Base-by-base conservation (phyloP, 768 basidiomycete genomes). In the Ephemerocybe angulata region DNA sequence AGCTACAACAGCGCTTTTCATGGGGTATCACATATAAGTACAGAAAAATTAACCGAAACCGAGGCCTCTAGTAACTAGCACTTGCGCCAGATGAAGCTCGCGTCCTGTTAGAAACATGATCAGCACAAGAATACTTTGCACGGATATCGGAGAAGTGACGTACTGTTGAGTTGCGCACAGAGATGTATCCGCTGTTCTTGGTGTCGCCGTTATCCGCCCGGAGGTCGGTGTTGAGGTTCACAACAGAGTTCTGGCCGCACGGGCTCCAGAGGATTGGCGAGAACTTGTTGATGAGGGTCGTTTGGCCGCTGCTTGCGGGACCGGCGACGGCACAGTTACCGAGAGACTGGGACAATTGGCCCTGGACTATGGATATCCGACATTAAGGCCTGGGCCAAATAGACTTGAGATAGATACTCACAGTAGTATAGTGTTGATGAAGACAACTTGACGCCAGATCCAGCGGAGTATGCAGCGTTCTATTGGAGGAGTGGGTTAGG, bases 261-360 rank as follows among this genome's bases (percentile, higher is more conserved):
- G 62, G 55, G 35, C 64, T 63, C 64, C 64, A 65, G 30, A 62
- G n/a, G 27, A 54, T 19, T 12, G 58, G 55, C 8, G 53, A 55
- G 48, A 57, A 61, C 19, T 50, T 37, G 31, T 49, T 50, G 21
- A 57, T 33, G 24, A 62, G 42, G 12, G 40, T 48, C 12, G 29
- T 51, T 31, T 47, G 33, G 55, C 60, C 52, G 35, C 37, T 40
- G 50, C 51, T 58, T 31, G 59, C 61, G 0, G 62, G 61, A 2
- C 62, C 63, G 11, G 54, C 31, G 21, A 61, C 41, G 28, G 54
- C 47, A 17, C 31, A 40, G 33, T 25, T 37, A 19, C 63, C 58
- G 12, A 49, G 25, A 17, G 48, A 51, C 50, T 61, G 41, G 2
- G 42, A 24, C 6, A 60, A 38, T 25, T 56, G 42, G 33, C 60